phyloP scores from a whole-genome alignment of 2,329 filamentous ascomycete genomes.

The Lasiodiplodia sp. region DNA sequence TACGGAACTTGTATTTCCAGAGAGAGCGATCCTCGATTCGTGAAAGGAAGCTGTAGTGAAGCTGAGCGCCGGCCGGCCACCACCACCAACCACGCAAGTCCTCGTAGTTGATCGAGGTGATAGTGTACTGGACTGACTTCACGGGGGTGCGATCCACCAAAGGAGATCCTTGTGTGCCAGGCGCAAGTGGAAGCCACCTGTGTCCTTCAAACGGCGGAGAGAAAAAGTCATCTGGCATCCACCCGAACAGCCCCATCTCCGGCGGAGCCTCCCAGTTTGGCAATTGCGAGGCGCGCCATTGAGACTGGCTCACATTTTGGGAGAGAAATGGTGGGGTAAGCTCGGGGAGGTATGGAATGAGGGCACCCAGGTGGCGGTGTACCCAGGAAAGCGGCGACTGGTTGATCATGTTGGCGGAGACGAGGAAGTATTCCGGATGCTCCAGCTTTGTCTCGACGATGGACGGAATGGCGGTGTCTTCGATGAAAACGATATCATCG shows the following conservation, averaged over 20 bases:
- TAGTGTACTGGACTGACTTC: constrained; percentile 31
- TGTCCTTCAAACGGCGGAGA: constrained; percentile 52
- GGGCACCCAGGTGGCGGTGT: constrained; percentile 61
- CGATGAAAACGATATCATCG: constrained; percentile 52
- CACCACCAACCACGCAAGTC: constrained; percentile 54
- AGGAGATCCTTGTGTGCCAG: constrained; percentile 40
- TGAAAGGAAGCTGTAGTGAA: constrained; percentile 50
- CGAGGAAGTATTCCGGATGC: constrained; percentile 58
- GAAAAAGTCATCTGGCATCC: constrained; percentile 31
- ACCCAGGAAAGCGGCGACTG: constrained; percentile 63
- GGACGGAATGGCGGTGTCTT: constrained; percentile 58
- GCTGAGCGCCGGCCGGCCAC: constrained; percentile 59
- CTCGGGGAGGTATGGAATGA: constrained; percentile 64
- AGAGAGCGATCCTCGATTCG: constrained; percentile 33
- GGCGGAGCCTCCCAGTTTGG: constrained; percentile 40
- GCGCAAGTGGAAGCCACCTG: constrained; percentile 59
- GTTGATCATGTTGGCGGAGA: constrained; percentile 66
- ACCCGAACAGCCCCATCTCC: constrained; percentile 35
- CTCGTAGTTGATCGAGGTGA: constrained; percentile 53
- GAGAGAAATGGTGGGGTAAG: constrained; percentile 35
- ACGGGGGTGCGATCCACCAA: constrained; percentile 56
- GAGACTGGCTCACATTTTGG: constrained; percentile 34
- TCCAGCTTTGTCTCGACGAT: constrained; percentile 61
- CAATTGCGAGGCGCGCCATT: constrained; percentile 53
- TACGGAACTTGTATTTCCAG: constrained; percentile 33